These are phyloP conservation scores for Amanita polypyramis DNA, from an alignment of 768 basidiomycete species.

Conservation along the genomic window DNA sequence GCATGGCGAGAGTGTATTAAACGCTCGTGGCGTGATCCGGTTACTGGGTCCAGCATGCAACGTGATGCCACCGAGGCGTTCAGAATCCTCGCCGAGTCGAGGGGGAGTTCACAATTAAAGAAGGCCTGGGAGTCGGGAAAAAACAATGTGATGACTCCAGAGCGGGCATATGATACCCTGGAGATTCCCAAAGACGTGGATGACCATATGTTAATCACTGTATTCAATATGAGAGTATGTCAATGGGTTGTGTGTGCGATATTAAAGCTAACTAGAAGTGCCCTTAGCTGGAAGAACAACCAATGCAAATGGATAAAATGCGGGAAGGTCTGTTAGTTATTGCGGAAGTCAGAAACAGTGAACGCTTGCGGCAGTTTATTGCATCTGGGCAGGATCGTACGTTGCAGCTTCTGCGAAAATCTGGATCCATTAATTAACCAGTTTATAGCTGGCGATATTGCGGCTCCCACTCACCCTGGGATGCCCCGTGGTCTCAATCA, in stretches of 20 bases:
- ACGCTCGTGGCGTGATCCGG: slow-evolving; percentile 43
- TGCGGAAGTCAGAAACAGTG: slow-evolving; percentile 64
- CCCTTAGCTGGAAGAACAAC: slow-evolving; percentile 58
- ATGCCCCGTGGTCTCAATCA: slow-evolving; percentile 83
- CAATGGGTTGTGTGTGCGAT: background rate
- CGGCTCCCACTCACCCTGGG: slow-evolving; percentile 42
- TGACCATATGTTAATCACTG: slow-evolving; percentile 66
- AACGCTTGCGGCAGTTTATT: slow-evolving; percentile 55
- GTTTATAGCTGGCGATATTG: slow-evolving; percentile 53
- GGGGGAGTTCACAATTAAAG: slow-evolving; percentile 40
- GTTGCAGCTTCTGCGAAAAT: slow-evolving; percentile 20
- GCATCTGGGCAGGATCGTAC: slow-evolving; percentile 65
- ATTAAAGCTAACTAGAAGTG: slow-evolving; percentile 8
- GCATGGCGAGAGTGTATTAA: slow-evolving; percentile 60
- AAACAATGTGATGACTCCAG: slow-evolving; percentile 51
- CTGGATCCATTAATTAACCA: background rate
- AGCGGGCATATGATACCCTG: slow-evolving; percentile 60
- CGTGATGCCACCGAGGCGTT: slow-evolving; percentile 58
- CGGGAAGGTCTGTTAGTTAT: slow-evolving; percentile 64
- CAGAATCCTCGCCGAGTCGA: slow-evolving; percentile 53
- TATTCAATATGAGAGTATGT: slow-evolving; percentile 60
- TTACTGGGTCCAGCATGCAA: slow-evolving; percentile 34
- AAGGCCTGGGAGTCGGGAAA: slow-evolving; percentile 44
- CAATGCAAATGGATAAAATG: slow-evolving; percentile 59
- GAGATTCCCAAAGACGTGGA: slow-evolving; percentile 64